Percentiles rank a stretch among this genome's conserved stretches.
These are phyloP conservation scores for Lachnellula subtilissima DNA, from an alignment of 2,329 filamentous ascomycete species.

Conservation along the genomic window DNA sequence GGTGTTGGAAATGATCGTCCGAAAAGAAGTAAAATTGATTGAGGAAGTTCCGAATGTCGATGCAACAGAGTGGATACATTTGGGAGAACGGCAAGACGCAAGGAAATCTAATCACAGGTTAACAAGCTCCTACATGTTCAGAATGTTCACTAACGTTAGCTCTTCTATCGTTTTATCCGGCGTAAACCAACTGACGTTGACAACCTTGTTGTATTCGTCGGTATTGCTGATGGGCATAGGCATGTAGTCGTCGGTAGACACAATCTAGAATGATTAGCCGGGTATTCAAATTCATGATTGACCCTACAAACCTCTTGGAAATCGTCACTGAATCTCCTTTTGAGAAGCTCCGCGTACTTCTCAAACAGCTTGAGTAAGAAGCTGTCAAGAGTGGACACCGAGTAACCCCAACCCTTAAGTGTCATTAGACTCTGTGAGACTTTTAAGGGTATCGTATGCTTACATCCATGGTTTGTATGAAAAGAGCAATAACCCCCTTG, in stretches of 20 bases:
- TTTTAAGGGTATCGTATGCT: conserved; percentile 23
- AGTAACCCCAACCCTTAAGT: conserved; percentile 77
- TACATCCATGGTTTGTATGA: conserved; percentile 97
- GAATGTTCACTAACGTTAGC: conserved; percentile 54
- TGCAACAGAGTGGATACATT: conserved; percentile 98
- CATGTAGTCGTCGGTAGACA: conserved; percentile 98
- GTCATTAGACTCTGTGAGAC: conserved; percentile 7
- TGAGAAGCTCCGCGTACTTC: conserved; percentile 88
- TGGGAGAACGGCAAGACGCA: conserved; percentile 96
- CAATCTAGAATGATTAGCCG: conserved; percentile 45
- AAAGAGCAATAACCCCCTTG: conserved; percentile 86
- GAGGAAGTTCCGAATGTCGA: conserved; percentile 94
- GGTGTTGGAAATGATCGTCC: conserved; percentile 91
- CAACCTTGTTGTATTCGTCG: conserved; percentile 92
- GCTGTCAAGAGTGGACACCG: conserved; percentile 73
- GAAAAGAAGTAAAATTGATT: conserved; percentile 99
- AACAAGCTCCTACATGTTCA: neutral
- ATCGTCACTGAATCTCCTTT: conserved; percentile 87
- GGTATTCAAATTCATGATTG: conserved; percentile 3
- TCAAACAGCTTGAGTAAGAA: conserved; percentile 87
- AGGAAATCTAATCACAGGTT: conserved; percentile 60
- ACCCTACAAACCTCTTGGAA: conserved; percentile 69
- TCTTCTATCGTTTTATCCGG: conserved; percentile 74
- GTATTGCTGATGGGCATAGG: conserved; percentile 91
- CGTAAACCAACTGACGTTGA: conserved; percentile 93